A percentile compares a stretch with the other conserved stretches of the same genome.
phyloP scores from a whole-genome alignment of 108 stramenopile genomes.

The Mediolabrus comicus region DNA sequence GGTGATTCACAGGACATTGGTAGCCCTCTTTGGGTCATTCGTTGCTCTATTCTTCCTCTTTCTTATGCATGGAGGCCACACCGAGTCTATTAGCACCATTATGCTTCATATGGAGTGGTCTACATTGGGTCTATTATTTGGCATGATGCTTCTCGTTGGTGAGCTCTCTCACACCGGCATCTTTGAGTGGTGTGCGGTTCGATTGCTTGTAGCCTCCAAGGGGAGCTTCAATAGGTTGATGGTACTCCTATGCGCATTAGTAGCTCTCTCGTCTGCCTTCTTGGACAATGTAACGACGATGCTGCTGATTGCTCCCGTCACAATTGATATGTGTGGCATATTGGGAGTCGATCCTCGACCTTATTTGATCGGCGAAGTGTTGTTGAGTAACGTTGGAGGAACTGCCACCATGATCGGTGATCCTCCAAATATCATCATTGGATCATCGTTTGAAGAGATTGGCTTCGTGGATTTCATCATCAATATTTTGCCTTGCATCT shows the following conservation, averaged over 20 bases:
- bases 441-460: slow-evolving; percentile 54
- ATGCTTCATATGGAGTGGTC: slow-evolving; percentile 64
- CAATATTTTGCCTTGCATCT: slow-evolving; percentile 56
- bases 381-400: slow-evolving; percentile 64
- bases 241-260: slow-evolving; percentile 47
- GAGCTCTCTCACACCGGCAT: slow-evolving; percentile 63
- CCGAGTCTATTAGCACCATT: slow-evolving; percentile 40
- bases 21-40: slow-evolving; percentile 61
- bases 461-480: slow-evolving; percentile 71
- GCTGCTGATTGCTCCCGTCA: slow-evolving; percentile 64
- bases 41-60: slow-evolving; percentile 59
- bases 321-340: slow-evolving; percentile 71
- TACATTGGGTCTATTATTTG: slow-evolving; percentile 65
- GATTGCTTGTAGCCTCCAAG: slow-evolving; percentile 48
- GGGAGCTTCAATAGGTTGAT: slow-evolving; percentile 54
- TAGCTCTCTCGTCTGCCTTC: slow-evolving; percentile 55
- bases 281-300: slow-evolving; percentile 70
- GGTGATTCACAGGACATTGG: slow-evolving; percentile 66
- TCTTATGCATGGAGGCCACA: slow-evolving; percentile 55
- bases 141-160: slow-evolving; percentile 73
- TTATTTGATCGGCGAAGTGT: slow-evolving; percentile 58
- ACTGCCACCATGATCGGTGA: slow-evolving; percentile 69
- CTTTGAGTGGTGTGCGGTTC: slow-evolving; percentile 68
- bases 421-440: slow-evolving; percentile 46
- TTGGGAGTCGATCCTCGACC: slow-evolving; percentile 60